Evolutionary conservation across 192 early-diverging fungal species (phyloP).

Genomic region (Rhizophagus prolifer): DNA sequence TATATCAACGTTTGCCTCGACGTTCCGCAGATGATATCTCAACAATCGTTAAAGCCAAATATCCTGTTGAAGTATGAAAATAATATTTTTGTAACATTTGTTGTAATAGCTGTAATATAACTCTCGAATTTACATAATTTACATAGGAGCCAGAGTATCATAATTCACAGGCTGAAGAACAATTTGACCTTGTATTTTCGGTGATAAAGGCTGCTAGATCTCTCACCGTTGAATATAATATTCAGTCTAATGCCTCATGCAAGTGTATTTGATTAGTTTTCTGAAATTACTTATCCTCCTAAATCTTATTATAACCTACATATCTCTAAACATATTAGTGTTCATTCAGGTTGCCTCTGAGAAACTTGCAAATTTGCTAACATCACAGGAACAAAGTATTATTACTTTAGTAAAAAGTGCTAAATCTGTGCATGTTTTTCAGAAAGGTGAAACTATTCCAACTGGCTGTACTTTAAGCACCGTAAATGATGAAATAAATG

Average conservation of each 20-base stretch:
- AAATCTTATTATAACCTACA: background rate
- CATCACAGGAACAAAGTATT: constrained; percentile 63
- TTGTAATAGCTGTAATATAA: background rate
- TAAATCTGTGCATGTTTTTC: constrained; percentile 64
- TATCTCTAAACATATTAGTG: background rate
- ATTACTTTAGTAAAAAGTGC: constrained; percentile 72
- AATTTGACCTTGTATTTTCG: constrained; percentile 79
- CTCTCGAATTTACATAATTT: constrained; percentile 9
- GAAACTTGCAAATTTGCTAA: constrained; percentile 45
- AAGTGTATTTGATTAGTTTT: constrained; percentile 17
- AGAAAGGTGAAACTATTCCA: constrained; percentile 56
- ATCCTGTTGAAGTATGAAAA: constrained; percentile 44
- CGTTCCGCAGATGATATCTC: constrained; percentile 63
- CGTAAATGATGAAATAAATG: constrained; percentile 67
- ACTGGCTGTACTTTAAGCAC: constrained; percentile 76
- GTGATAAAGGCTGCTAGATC: constrained; percentile 77
- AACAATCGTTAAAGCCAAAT: constrained; percentile 74
- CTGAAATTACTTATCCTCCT: background rate
- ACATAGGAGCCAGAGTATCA: constrained; percentile 52
- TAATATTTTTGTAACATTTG: background rate
- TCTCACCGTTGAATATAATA: constrained; percentile 75
- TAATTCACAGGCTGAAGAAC: constrained; percentile 65
- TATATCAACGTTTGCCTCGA: constrained; percentile 93
- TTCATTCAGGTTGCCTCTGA: constrained; percentile 37
- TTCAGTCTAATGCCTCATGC: constrained; percentile 67